These are phyloP conservation scores for Sporothrix variecibatus DNA, from an alignment of 2,329 filamentous ascomycete genomes.

Conservation along the genomic window DNA sequence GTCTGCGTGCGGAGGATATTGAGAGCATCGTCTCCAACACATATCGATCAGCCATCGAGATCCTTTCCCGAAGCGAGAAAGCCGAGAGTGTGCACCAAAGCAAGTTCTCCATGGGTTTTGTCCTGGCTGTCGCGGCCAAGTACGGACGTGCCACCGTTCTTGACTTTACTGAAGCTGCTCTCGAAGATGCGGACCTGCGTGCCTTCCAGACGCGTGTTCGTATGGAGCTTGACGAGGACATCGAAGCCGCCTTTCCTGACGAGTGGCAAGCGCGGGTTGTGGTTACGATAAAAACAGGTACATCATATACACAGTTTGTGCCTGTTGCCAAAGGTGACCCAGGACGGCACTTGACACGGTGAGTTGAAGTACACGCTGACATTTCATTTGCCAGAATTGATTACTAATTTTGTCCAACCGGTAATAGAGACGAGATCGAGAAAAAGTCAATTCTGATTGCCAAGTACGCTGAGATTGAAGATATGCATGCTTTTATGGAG, in stretches of 20 bases:
- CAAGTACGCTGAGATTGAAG: background rate
- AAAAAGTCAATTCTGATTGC: background rate
- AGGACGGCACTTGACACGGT: constrained; percentile 1
- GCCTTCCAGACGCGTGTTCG: constrained; percentile 12
- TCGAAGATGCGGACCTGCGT: background rate
- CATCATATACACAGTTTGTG: background rate
- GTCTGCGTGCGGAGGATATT: background rate
- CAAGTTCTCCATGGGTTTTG: constrained; percentile 20
- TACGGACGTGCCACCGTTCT: constrained; percentile 4
- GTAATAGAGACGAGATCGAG: background rate
- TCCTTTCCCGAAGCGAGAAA: background rate
- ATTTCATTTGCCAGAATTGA: background rate
- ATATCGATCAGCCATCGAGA: constrained; percentile 6
- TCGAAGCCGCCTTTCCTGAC: constrained; percentile 11
- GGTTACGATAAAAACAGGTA: background rate
- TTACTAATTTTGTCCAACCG: background rate
- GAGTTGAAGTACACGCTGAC: background rate
- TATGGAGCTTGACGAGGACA: constrained; percentile 13
- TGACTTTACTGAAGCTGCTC: constrained; percentile 9
- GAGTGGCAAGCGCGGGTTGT: constrained; percentile 10
- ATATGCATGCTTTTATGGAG: background rate
- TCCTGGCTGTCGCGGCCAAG: constrained; percentile 9
- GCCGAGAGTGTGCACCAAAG: constrained; percentile 15
- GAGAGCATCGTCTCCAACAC: background rate
- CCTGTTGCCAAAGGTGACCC: constrained; percentile 15